Evolutionary conservation across 176 grass and related monocot genomes (phyloP), one percentile per base, ranked within the genome.

Genomic region (Ananas comosus): DNA sequence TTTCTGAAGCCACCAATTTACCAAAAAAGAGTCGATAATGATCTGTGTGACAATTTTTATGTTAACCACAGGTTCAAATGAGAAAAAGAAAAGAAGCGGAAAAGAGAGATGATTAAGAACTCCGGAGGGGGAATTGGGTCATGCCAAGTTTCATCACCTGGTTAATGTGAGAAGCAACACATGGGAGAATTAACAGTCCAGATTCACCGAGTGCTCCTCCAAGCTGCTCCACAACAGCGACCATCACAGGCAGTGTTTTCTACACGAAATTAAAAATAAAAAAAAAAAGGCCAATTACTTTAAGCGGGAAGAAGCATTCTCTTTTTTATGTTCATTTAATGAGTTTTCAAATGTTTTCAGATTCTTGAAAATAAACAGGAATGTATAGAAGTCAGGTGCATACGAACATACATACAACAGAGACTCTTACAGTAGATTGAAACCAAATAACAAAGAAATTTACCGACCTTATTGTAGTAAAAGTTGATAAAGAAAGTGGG

Each of bases 221-320:
- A 80, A 97, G 86, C 53, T 87, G 93, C 48, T 97, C 93, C 53
- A 92, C 81, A 56, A 97, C 89, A 64, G 93, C 89, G 82, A 90
- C 77, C 77, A 89, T 74, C 28, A 97, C 89, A 12, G 89, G 86
- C 64, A 90, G 74, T 51, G 93, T 92, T 92, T 92, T 90, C 93
- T 97, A 73, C 21, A 79, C 24, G 13, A 69, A 29, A 56, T 18
- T 59, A 49, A 64, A 50, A 61, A 72, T 42, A 70, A 16, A 53
- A 51, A 70, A 54, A 61, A 72, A 50, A 70, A 10, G 14, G 23
- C 1, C n/a, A 50, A 21, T 9, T 11, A 21, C 17, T 14, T 70
- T 11, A 70, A 13, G 50, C 5, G 9, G 24, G 6, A 24, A 1
- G 22, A 23, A 8, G 52, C 13, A 9, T 21, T 50, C 12, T 51